These are phyloP conservation scores for Tetradesmus lagerheimii DNA, from an alignment of 139 green algal genomes.

Conservation along the genomic window DNA sequence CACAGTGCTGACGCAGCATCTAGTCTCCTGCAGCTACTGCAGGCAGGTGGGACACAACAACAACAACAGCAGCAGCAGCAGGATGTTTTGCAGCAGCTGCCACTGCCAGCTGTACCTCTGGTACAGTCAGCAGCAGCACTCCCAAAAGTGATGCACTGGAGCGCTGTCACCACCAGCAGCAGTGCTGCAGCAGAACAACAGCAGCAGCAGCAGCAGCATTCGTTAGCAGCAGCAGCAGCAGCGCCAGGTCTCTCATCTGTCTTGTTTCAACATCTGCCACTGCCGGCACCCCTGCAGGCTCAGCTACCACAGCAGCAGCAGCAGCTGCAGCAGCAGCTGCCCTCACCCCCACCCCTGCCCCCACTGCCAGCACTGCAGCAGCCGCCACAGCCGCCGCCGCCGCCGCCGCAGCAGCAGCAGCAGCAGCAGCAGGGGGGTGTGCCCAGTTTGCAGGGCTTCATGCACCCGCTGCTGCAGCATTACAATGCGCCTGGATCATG, in stretches of 20 bases:
- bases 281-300: background rate
- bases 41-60: background rate
- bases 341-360: background rate
- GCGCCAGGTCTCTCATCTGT: background rate
- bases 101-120: background rate
- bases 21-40: background rate
- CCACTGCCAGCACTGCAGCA: slow-evolving; percentile 6
- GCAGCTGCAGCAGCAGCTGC: background rate
- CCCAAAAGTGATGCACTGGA: background rate
- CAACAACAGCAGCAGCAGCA: slow-evolving; percentile 1
- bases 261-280: background rate
- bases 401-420: background rate
- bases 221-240: background rate
- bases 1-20: background rate
- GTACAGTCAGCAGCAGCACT: background rate
- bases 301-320: background rate
- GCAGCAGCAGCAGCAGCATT: background rate
- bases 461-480: slow-evolving; percentile 33
- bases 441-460: background rate
- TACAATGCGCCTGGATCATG: background rate
- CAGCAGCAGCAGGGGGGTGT: background rate
- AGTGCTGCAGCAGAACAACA: background rate
- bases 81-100: background rate
- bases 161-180: background rate
- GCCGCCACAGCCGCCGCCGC: background rate